Percentiles rank a stretch among this genome's conserved stretches.
Conservation (phyloP, 2,329 filamentous ascomycete genomes). For the Aspergillus terreus region DNA sequence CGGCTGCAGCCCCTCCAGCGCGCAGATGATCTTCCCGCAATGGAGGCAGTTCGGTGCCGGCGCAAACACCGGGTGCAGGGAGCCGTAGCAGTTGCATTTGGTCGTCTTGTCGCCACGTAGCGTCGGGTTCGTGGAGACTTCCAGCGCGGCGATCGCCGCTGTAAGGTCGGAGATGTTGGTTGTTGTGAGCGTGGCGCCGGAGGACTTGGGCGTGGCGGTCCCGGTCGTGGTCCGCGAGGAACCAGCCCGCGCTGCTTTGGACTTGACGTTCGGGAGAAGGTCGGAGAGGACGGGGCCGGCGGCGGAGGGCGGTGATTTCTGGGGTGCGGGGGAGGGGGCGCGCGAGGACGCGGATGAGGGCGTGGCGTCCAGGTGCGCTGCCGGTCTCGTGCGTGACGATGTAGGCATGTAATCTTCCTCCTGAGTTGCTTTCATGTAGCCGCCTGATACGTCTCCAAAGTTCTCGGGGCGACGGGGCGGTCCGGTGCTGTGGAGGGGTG, state of each 20-base stretch:
- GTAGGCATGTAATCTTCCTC: conserved; percentile 70
- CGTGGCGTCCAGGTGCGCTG: neutral
- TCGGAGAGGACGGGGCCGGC: conserved; percentile 81
- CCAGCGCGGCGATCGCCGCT: conserved; percentile 80
- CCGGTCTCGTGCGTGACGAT: conserved; percentile 13
- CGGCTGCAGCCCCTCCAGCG: conserved; percentile 88
- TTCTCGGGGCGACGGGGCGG: conserved; percentile 62
- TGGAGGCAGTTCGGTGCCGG: conserved; percentile 88
- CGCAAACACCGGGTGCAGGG: conserved; percentile 80
- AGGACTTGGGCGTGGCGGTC: conserved; percentile 40
- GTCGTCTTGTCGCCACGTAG: conserved; percentile 59
- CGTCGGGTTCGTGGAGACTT: conserved; percentile 85
- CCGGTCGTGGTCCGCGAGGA: conserved; percentile 79
- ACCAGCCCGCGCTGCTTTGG: conserved; percentile 60
- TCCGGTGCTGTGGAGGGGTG: conserved; percentile 58
- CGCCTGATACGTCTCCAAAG: conserved; percentile 62
- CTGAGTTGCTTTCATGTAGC: conserved; percentile 69
- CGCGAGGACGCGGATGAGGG: conserved; percentile 43
- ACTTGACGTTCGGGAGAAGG: conserved; percentile 55
- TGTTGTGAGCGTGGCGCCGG: conserved; percentile 38
- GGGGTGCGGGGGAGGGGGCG: conserved; percentile 37
- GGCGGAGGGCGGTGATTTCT: conserved; percentile 57
- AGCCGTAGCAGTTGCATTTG: conserved; percentile 80
- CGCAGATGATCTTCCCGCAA: conserved; percentile 93
- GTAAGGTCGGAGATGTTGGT: conserved; percentile 56